A percentile compares a stretch with the other conserved stretches of the same genome.
These are phyloP conservation scores for Populus nigra DNA, from an alignment of 345 rosid genomes.

Conservation along the genomic window DNA sequence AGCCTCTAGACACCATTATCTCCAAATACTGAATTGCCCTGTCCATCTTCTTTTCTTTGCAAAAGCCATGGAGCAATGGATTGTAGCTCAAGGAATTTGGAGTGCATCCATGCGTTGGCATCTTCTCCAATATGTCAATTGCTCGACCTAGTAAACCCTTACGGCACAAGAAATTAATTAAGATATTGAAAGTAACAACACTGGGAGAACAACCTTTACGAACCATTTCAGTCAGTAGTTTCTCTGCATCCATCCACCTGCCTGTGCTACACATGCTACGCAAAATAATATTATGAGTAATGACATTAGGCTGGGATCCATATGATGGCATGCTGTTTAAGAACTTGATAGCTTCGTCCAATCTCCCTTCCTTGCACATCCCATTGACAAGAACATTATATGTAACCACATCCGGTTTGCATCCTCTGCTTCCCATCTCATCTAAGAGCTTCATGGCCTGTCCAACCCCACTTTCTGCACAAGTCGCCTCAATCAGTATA, in stretches of 20 bases:
- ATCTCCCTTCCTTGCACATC: conserved; percentile 76
- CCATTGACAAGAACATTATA: conserved; percentile 85
- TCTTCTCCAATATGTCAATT: conserved; percentile 75
- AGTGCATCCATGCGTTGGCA: conserved; percentile 73
- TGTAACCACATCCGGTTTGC: conserved; percentile 80
- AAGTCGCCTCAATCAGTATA: conserved; percentile 80
- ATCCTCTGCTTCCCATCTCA: conserved; percentile 75
- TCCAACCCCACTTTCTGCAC: conserved; percentile 69
- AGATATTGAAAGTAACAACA: conserved; percentile 82
- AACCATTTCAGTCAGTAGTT: conserved; percentile 66
- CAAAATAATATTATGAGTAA: conserved; percentile 70
- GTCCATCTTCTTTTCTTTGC: conserved; percentile 88
- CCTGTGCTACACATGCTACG: conserved; percentile 82
- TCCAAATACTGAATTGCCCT: conserved; percentile 76
- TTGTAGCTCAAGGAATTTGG: conserved; percentile 82
- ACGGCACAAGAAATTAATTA: conserved; percentile 83
- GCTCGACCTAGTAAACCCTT: conserved; percentile 79
- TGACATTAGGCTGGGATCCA: conserved; percentile 77
- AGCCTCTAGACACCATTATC: conserved; percentile 79
- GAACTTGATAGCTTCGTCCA: conserved; percentile 82
- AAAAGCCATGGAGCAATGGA: conserved; percentile 77
- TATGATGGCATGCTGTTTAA: conserved; percentile 60
- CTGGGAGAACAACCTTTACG: conserved; percentile 78
- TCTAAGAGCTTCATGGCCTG: conserved; percentile 90
- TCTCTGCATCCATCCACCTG: conserved; percentile 91